Conservation (phyloP, 192 early-diverging fungal species). For the Coemansia sp. region DNA sequence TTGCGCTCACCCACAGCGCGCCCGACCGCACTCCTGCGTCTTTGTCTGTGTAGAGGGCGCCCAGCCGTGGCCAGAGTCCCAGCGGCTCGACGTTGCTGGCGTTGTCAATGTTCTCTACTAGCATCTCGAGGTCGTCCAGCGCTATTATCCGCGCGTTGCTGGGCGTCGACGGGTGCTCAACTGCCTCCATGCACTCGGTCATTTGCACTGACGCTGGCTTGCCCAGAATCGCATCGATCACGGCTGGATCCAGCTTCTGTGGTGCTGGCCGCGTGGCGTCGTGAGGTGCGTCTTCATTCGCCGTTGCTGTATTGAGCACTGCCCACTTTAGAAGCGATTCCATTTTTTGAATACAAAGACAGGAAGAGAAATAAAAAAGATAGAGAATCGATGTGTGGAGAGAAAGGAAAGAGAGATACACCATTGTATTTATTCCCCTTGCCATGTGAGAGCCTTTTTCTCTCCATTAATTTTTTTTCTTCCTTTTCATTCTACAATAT, state of each 20-base stretch:
- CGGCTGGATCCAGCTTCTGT: slow-evolving; percentile 69
- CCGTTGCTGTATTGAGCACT: slow-evolving; percentile 70
- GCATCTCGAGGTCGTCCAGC: slow-evolving; percentile 91
- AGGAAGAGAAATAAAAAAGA: background rate
- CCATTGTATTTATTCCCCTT: no score
- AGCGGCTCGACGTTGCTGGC: slow-evolving; percentile 88
- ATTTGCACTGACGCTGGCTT: slow-evolving; percentile 85
- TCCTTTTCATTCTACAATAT: slow-evolving; percentile 1
- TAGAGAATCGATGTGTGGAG: slow-evolving; percentile 1
- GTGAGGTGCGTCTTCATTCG: slow-evolving; percentile 62
- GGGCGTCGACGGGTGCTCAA: slow-evolving; percentile 56
- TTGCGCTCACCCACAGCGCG: slow-evolving; percentile 90
- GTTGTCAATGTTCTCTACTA: slow-evolving; percentile 87
- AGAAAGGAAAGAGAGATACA: background rate
- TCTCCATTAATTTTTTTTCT: background rate
- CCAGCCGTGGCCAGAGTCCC: slow-evolving; percentile 79
- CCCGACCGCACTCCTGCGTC: slow-evolving; percentile 64
- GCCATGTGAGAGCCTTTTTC: background rate
- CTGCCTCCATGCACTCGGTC: slow-evolving; percentile 77
- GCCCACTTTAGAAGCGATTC: slow-evolving; percentile 87
- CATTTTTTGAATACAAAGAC: slow-evolving; percentile 24
- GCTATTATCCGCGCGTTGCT: slow-evolving; percentile 73
- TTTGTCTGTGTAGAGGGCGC: slow-evolving; percentile 46
- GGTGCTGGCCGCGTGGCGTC: slow-evolving; percentile 24
- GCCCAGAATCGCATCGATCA: slow-evolving; percentile 92